Evolutionary conservation across 768 basidiomycete genomes (phyloP), one percentile per base, ranked within the genome.

Genomic region (Podaxis sp.): DNA sequence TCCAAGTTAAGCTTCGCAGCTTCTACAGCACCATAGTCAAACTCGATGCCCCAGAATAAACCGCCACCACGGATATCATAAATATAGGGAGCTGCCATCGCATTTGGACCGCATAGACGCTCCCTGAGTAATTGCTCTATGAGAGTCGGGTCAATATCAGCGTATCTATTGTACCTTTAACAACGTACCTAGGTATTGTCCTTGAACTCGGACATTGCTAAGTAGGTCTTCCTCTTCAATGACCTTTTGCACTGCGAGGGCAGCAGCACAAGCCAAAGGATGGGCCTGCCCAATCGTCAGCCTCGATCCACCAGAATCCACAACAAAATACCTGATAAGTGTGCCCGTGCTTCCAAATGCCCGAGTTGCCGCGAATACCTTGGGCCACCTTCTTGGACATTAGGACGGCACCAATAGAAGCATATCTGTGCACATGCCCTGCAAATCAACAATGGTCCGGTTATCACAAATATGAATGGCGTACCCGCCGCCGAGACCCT

Each of bases 401-500:
- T 50, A 96, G 82, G 8, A 93, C 80, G 0, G 93, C 95, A 24
- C 91, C 92, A 62, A 96, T 91, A 37, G 90, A 78, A 13, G 86
- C 89, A 75, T 92, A 95, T 24, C 91, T 44, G 28, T 40, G 20
- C 11, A 17, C 20, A 33, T 33, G 33, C 0, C 33, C 33, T 46
- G 40, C 4, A 60, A 15, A 44, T 40, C 55, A 49, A 2, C 60
- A 40, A 5, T 24, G 46, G 30, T 15, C 37, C 36, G 4, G 37
- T 28, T 11, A 56, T 7, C 49, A 15, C 30, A n/a, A 49, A 5
- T 5, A 41, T 17, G 30, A 46, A 40, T 24, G 38, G 70, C 83
- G 67, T 72, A 92, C 87, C 94, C 94, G 75, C 93, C 94, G 53
- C 92, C 93, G 6, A 96, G 83, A 13, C 94, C 93, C 73, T 96